phyloP scores from a whole-genome alignment of 768 basidiomycete genomes.

The Tricholoma hemisulphureum region DNA sequence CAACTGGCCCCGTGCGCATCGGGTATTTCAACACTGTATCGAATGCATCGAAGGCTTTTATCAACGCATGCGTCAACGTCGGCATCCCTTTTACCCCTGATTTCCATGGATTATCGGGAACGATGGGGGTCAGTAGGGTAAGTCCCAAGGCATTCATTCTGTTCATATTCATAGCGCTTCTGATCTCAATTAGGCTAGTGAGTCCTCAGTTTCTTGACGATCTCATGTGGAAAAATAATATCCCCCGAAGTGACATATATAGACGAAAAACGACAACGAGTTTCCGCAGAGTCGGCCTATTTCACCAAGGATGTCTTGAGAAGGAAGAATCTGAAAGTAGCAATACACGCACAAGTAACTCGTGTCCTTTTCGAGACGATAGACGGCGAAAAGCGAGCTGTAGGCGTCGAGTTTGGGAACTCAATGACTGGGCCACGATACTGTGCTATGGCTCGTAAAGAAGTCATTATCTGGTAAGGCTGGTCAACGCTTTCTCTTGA shows the following conservation, averaged over 20 bases:
- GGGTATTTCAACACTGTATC: constrained; percentile 56
- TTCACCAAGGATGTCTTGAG: constrained; percentile 62
- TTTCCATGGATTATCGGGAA: constrained; percentile 57
- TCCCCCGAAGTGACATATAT: constrained; percentile 62
- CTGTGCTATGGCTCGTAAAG: constrained; percentile 49
- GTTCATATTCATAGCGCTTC: background rate
- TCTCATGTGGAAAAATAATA: background rate
- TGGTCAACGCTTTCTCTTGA: constrained; percentile 5
- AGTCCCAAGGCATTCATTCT: constrained; percentile 19
- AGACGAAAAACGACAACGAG: constrained; percentile 48
- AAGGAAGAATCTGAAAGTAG: constrained; percentile 64
- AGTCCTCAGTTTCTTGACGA: background rate
- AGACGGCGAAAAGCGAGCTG: constrained; percentile 42
- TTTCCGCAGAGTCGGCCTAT: constrained; percentile 66
- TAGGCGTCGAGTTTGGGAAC: constrained; percentile 60
- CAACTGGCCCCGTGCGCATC: constrained; percentile 54
- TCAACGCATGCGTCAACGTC: constrained; percentile 49
- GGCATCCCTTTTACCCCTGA: constrained; percentile 64
- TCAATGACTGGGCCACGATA: constrained; percentile 37
- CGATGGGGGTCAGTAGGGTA: constrained; percentile 62
- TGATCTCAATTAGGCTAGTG: background rate
- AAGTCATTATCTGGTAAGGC: constrained; percentile 60
- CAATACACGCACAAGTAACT: constrained; percentile 54
- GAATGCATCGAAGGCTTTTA: constrained; percentile 46
- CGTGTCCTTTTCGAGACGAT: constrained; percentile 53